phyloP scores from a whole-genome alignment of 2,329 filamentous ascomycete species.

The Thelonectria discophora region DNA sequence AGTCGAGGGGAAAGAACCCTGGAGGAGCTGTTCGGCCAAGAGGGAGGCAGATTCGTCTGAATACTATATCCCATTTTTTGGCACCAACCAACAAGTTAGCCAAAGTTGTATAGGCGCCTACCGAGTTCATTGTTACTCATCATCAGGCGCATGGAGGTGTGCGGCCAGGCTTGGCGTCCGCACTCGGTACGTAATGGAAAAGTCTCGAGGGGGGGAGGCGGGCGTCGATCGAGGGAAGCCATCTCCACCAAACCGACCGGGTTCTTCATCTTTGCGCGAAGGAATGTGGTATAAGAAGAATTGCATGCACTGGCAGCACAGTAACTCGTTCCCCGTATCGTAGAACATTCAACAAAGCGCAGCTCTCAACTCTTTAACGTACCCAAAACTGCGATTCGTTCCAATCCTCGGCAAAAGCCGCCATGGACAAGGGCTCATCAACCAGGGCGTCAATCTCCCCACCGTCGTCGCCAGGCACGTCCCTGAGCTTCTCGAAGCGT shows the following conservation, averaged over 20 bases:
- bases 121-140: not conserved
- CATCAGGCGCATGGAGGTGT: not conserved
- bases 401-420: slow-evolving; percentile 82
- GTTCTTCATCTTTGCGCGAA: not conserved
- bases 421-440: slow-evolving; percentile 62
- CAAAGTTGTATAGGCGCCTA: not conserved
- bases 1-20: slow-evolving; percentile 64
- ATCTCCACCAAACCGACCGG: slow-evolving; percentile 30
- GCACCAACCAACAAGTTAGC: not conserved
- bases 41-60: slow-evolving; percentile 73
- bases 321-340: too few relatives aligned
- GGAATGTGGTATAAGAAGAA: not conserved
- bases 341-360: too few relatives aligned
- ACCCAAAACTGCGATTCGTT: slow-evolving; percentile 88
- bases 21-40: slow-evolving; percentile 72
- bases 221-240: slow-evolving; percentile 30
- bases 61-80: slow-evolving; percentile 59
- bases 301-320: not conserved
- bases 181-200: slow-evolving; percentile 37
- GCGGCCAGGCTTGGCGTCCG: slow-evolving; percentile 2
- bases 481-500: slow-evolving; percentile 70
- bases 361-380: slow-evolving; percentile 38
- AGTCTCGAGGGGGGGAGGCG: slow-evolving; percentile 19
- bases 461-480: slow-evolving; percentile 12
- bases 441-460: slow-evolving; percentile 51